These are phyloP conservation scores for Fraxinus xanthoxyloides DNA, from an alignment of 305 asterid genomes.

Conservation along the genomic window DNA sequence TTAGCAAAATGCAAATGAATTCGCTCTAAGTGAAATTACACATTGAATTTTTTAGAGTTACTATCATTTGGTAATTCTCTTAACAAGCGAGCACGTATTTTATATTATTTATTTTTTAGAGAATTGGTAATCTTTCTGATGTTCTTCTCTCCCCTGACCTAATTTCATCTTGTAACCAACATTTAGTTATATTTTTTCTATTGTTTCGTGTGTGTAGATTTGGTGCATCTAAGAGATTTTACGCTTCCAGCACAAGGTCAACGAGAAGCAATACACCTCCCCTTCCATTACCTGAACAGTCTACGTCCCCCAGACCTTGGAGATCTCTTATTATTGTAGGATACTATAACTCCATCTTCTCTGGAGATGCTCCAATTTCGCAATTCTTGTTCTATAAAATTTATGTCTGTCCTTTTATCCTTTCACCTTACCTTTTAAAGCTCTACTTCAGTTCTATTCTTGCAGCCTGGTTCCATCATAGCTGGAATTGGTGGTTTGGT, in stretches of 20 bases:
- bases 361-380: slow-evolving; percentile 1
- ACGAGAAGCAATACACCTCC: slow-evolving; percentile 29
- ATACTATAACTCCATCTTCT: slow-evolving; percentile 23
- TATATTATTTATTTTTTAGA: background rate
- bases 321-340: slow-evolving; percentile 51
- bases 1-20: background rate
- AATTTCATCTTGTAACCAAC: background rate
- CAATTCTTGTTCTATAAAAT: slow-evolving; percentile 17
- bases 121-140: background rate
- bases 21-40: background rate
- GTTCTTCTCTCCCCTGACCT: background rate
- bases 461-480: slow-evolving; percentile 79
- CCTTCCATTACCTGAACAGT: slow-evolving; percentile 28
- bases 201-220: slow-evolving; percentile 29
- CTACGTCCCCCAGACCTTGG: slow-evolving; percentile 39
- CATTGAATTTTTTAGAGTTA: background rate
- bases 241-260: slow-evolving; percentile 43
- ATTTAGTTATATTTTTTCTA: slow-evolving; percentile 2
- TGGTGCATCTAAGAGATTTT: slow-evolving; percentile 37
- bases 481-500: slow-evolving; percentile 75
- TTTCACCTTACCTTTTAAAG: slow-evolving; percentile 24
- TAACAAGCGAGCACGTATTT: background rate
- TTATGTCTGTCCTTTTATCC: slow-evolving; percentile 15
- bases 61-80: background rate
- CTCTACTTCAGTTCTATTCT: slow-evolving; percentile 42